Base-by-base conservation (phyloP, 345 rosid genomes). In the Ricinus communis region DNA sequence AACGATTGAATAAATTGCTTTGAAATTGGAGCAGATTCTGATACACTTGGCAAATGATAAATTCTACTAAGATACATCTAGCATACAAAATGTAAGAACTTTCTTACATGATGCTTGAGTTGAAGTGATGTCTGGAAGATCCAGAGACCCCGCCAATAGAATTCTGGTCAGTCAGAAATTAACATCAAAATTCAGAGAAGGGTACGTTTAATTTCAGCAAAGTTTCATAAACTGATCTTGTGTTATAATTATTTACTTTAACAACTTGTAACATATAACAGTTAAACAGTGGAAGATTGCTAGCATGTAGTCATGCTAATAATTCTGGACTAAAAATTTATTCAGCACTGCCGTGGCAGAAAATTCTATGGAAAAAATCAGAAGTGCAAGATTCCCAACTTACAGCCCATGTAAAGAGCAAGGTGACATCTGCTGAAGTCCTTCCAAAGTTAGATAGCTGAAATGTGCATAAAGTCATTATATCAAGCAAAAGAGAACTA, bases 391-490 rank as follows among this genome's bases (percentile, higher is more conserved):
- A 36, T 50, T 54, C 63, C 41, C 22, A 71, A 80, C 97, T 87
- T 80, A 95, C 99, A 41, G 97, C 84, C 97, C 97, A 95, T 28
- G 97, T 89, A 77, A 92, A 95, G 75, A 95, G 92, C 83, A 92
- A 80, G 45, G 93, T 88, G 71, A 78, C 88, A 78, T 90, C 81
- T 14, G 99, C 97, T 38, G 77, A 50, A 68, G 90, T 82, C 54
- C 83, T 83, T 72, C 97, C 96, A 60, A 78, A 79, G 78, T 95
- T 95, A 70, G 81, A 66, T 56, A 95, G 81, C 99, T 94, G 86
- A 77, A 76, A 58, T 30, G 61, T 69, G 28, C 30, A 59, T 50
- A 27, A 1, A 46, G 74, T 46, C 71, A 65, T 18, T 24, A 74
- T 43, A 52, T 40, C 24, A 68, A 76, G 55, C n/a, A 52, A 47